Percentiles rank a stretch among this genome's conserved stretches.
Conservation (phyloP, 2,329 filamentous ascomycete genomes). For the Fusarium coicis region DNA sequence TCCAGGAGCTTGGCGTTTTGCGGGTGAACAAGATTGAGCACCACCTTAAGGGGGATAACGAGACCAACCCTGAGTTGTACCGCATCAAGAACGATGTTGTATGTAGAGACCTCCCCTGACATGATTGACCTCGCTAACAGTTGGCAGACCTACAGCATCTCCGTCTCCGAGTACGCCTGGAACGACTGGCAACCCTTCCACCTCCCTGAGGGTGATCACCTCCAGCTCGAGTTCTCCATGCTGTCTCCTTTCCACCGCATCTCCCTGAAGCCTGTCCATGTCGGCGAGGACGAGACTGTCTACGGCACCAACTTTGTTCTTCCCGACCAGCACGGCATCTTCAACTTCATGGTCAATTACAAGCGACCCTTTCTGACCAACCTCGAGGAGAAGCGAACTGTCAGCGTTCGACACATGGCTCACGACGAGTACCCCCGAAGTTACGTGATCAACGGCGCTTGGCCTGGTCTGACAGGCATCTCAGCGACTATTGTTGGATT, state of each 20-base stretch:
- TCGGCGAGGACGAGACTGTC: slow-evolving; percentile 74
- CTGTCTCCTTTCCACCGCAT: slow-evolving; percentile 96
- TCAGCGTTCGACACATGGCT: slow-evolving; percentile 94
- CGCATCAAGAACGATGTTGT: slow-evolving; percentile 97
- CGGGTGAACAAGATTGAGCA: slow-evolving; percentile 87
- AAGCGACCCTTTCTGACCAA: slow-evolving; percentile 91
- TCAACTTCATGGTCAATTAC: slow-evolving; percentile 98
- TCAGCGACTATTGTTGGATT: slow-evolving; percentile 86
- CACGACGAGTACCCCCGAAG: slow-evolving; percentile 97
- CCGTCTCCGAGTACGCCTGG: slow-evolving; percentile 84
- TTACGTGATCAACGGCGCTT: slow-evolving; percentile 88
- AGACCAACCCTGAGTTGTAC: slow-evolving; percentile 87
- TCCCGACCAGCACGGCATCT: slow-evolving; percentile 98
- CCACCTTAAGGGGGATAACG: slow-evolving; percentile 66
- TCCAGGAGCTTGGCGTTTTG: slow-evolving; percentile 91
- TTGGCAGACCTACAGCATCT: slow-evolving; percentile 81
- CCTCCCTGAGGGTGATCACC: slow-evolving; percentile 73
- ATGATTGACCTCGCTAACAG: slow-evolving; percentile 38
- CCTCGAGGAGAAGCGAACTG: slow-evolving; percentile 92
- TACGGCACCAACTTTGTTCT: slow-evolving; percentile 82
- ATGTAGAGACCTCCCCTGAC: slow-evolving; percentile 49
- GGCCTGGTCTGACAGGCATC: slow-evolving; percentile 94
- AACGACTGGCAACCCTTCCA: slow-evolving; percentile 80
- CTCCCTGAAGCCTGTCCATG: slow-evolving; percentile 68
- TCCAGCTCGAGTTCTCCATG: slow-evolving; percentile 99